These are phyloP conservation scores for Aureobasidium sp. DNA, from an alignment of 2,329 filamentous ascomycete species.

Conservation along the genomic window DNA sequence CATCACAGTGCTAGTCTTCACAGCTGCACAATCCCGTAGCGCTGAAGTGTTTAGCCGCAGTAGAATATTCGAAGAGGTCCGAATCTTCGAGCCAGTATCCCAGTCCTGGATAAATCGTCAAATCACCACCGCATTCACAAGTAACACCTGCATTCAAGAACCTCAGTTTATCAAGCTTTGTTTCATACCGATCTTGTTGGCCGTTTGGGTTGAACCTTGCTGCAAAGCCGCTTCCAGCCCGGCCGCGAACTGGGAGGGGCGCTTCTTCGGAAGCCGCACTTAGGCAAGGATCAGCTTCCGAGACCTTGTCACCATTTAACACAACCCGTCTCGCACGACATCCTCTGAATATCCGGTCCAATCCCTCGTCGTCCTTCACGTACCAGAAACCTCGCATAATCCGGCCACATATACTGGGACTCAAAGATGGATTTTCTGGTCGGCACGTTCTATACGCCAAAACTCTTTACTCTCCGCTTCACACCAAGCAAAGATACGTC, in stretches of 20 bases:
- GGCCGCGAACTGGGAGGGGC: background rate
- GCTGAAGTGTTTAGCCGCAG: too few species aligned
- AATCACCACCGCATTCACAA: background rate
- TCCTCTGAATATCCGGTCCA: background rate
- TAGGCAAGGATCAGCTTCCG: background rate
- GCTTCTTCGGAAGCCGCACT: conserved; percentile 1
- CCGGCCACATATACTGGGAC: too few species aligned
- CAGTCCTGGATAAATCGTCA: background rate
- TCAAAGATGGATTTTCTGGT: conserved; percentile 32
- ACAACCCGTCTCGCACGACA: background rate
- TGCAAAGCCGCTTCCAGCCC: background rate
- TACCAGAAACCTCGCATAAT: background rate
- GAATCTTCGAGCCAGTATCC: too few species aligned
- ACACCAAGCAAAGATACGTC: conserved; percentile 17
- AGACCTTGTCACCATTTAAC: background rate
- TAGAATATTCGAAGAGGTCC: too few species aligned
- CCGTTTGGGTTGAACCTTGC: background rate
- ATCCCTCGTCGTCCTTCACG: background rate
- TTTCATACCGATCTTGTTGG: background rate
- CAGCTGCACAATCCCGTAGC: background rate
- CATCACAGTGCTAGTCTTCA: background rate
- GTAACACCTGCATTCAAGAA: background rate
- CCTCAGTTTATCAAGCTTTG: background rate
- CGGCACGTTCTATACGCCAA: conserved; percentile 28
- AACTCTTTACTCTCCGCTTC: conserved; percentile 29